Percentiles rank a stretch among this genome's conserved stretches.
Evolutionary conservation across 306 rosid genomes (phyloP).

Genomic region (Cicer arietinum): DNA sequence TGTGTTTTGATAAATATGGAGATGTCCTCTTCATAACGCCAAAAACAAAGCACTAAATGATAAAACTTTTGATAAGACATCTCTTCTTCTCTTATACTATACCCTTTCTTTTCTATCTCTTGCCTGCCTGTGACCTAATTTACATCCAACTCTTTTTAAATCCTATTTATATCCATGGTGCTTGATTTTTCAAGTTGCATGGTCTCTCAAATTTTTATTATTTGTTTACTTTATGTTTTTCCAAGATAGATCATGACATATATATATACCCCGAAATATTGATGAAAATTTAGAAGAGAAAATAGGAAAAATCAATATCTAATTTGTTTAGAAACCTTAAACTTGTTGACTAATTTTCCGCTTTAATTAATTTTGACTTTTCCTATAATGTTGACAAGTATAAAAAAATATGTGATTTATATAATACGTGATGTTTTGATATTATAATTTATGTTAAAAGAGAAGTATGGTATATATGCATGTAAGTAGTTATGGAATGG

Average conservation of each 20-base stretch:
- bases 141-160: slow-evolving; percentile 35
- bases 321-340: no score
- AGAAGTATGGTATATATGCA: not conserved
- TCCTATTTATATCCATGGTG: not conserved
- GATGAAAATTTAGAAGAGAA: no score
- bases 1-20: slow-evolving; percentile 13
- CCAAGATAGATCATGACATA: not conserved
- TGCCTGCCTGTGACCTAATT: slow-evolving; percentile 32
- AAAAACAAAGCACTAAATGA: slow-evolving; percentile 50
- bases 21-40: slow-evolving; percentile 48
- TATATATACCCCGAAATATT: not conserved
- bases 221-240: no score
- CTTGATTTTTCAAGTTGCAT: no score
- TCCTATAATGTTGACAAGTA: no score
- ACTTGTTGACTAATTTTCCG: no score
- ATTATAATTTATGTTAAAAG: no score
- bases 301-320: no score
- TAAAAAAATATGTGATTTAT: no score
- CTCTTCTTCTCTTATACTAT: slow-evolving; percentile 41
- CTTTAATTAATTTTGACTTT: no score
- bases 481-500: not conserved
- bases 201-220: not conserved
- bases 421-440: no score
- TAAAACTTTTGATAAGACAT: slow-evolving; percentile 59
- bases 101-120: slow-evolving; percentile 51